Evolutionary conservation across 2,329 filamentous ascomycete genomes (phyloP).

Genomic region (Fusarium caatingaense): DNA sequence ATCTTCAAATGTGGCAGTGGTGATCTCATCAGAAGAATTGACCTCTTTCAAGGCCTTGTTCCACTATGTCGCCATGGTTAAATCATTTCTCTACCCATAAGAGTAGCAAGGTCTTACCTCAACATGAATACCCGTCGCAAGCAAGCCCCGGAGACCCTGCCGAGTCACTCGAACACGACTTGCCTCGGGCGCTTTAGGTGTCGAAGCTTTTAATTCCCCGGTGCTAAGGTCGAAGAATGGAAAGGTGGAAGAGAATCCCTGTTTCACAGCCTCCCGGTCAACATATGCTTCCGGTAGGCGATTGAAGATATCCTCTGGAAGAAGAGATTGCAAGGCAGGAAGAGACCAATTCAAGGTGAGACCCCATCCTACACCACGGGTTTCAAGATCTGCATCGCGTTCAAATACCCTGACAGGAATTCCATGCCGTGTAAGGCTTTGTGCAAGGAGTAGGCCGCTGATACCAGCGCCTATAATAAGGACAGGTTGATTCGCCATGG

Average conservation of each 20-base stretch:
- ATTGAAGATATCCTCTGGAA: slow-evolving; percentile 59
- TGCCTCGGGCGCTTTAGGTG: slow-evolving; percentile 58
- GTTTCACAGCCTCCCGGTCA: slow-evolving; percentile 60
- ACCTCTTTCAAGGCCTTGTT: slow-evolving; percentile 51
- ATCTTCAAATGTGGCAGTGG: slow-evolving; percentile 61
- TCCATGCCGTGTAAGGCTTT: slow-evolving; percentile 47
- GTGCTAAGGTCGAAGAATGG: slow-evolving; percentile 67
- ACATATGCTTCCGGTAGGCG: slow-evolving; percentile 64
- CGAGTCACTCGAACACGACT: slow-evolving; percentile 61
- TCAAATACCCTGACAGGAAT: slow-evolving; percentile 64
- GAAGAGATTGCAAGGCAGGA: slow-evolving; percentile 60
- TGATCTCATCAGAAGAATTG: slow-evolving; percentile 45
- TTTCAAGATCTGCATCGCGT: slow-evolving; percentile 59
- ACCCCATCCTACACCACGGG: slow-evolving; percentile 68
- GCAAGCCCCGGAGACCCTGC: slow-evolving; percentile 57
- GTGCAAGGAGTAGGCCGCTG: slow-evolving; percentile 53
- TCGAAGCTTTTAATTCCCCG: slow-evolving; percentile 54
- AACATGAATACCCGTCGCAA: slow-evolving; percentile 60
- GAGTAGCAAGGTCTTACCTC: slow-evolving; percentile 49
- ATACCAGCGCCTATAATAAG: slow-evolving; percentile 54
- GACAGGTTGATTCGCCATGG: slow-evolving; percentile 40
- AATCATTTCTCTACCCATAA: too few relatives aligned
- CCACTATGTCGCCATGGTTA: slow-evolving; percentile 50
- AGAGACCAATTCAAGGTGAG: slow-evolving; percentile 73
- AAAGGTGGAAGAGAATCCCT: slow-evolving; percentile 61